phyloP scores from a whole-genome alignment of 345 rosid species.

The Heritiera fomes region DNA sequence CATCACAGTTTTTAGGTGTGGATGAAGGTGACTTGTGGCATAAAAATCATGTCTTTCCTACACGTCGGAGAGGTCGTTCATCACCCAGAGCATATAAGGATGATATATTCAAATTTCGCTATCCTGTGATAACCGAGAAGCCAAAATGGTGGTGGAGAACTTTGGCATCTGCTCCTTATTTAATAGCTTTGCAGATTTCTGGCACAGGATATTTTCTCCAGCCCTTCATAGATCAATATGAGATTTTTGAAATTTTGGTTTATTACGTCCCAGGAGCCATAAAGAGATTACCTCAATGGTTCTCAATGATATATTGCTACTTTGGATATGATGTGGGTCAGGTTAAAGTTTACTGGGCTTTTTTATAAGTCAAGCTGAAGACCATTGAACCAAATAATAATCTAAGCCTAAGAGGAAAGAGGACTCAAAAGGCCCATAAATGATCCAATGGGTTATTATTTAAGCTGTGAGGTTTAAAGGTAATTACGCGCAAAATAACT shows the following conservation, averaged over 20 bases:
- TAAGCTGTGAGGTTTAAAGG: too few species aligned
- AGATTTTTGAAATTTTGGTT: constrained; percentile 49
- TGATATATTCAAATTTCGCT: constrained; percentile 43
- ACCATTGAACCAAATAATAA: too few species aligned
- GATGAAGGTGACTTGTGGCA: constrained; percentile 4
- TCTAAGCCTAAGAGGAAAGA: too few species aligned
- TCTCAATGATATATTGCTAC: constrained; percentile 67
- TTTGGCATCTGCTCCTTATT: constrained; percentile 66
- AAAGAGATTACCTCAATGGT: constrained; percentile 67
- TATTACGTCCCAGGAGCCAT: constrained; percentile 66
- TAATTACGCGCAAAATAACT: too few species aligned
- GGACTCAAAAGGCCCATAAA: too few species aligned
- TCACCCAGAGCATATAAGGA: constrained; percentile 40
- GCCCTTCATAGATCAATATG: constrained; percentile 61
- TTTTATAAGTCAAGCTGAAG: too few species aligned
- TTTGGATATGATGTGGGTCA: too few species aligned
- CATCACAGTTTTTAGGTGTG: background rate
- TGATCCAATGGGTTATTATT: too few species aligned
- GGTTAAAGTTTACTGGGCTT: too few species aligned
- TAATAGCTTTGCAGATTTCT: constrained; percentile 76
- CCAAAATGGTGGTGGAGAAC: constrained; percentile 93
- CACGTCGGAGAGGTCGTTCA: background rate
- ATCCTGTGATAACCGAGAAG: constrained; percentile 49
- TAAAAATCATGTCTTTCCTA: background rate
- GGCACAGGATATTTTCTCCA: constrained; percentile 63